phyloP scores from a whole-genome alignment of 1,284 basidiomycete species.

The Ustilago sp. region DNA sequence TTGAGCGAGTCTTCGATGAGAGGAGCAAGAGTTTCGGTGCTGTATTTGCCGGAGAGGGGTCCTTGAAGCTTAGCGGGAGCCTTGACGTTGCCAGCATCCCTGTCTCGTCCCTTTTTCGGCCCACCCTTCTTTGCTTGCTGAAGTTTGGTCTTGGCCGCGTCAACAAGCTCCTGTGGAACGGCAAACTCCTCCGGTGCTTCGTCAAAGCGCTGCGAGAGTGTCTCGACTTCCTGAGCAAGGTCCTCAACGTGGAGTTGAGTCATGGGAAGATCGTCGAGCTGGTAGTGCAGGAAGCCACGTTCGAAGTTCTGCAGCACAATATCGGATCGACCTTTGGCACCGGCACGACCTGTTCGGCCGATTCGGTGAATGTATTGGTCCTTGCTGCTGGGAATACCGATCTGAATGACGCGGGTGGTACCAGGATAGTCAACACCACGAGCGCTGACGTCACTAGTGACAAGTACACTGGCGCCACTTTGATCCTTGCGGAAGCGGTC shows the following conservation, averaged over 20 bases:
- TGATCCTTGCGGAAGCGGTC: constrained; percentile 77
- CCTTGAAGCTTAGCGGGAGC: constrained; percentile 26
- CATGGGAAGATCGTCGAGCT: constrained; percentile 80
- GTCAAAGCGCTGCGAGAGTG: constrained; percentile 75
- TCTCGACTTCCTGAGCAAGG: constrained; percentile 73
- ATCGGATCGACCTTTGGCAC: constrained; percentile 81
- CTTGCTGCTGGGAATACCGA: constrained; percentile 80
- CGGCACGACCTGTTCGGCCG: constrained; percentile 87
- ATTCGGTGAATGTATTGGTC: constrained; percentile 93
- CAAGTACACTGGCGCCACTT: constrained; percentile 71
- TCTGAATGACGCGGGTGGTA: constrained; percentile 91
- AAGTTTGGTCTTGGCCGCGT: constrained; percentile 21
- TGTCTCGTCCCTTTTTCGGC: constrained; percentile 4
- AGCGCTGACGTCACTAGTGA: constrained; percentile 71
- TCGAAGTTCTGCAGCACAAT: constrained; percentile 88
- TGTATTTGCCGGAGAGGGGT: constrained; percentile 41
- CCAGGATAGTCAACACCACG: constrained; percentile 74
- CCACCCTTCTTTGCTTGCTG: constrained; percentile 9
- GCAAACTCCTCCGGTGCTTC: constrained; percentile 70
- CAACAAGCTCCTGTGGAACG: constrained; percentile 18
- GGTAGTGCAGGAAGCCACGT: constrained; percentile 77
- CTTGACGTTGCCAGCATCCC: neutral
- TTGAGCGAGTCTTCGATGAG: constrained; percentile 21
- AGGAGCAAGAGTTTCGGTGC: constrained; percentile 21
- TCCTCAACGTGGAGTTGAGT: constrained; percentile 75